These are phyloP conservation scores for Fusarium continuum DNA, from an alignment of 2,329 filamentous ascomycete genomes.

Conservation along the genomic window DNA sequence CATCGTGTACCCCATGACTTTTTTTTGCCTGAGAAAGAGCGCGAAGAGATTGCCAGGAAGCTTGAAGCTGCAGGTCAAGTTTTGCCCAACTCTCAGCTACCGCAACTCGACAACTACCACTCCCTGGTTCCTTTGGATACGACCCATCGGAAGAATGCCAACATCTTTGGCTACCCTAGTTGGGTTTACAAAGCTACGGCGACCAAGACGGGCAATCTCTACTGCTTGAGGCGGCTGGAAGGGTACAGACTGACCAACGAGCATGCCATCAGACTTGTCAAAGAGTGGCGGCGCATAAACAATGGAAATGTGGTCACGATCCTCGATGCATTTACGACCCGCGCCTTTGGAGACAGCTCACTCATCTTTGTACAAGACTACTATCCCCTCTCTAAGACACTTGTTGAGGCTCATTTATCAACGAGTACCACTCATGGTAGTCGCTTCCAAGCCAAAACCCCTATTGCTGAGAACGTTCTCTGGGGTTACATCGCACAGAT, in stretches of 20 bases:
- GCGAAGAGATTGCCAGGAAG: constrained; percentile 91
- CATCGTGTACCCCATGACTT: constrained; percentile 90
- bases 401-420: constrained; percentile 81
- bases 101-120: constrained; percentile 87
- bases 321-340: constrained; percentile 91
- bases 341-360: constrained; percentile 93
- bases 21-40: constrained; percentile 85
- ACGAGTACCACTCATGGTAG: constrained; percentile 51
- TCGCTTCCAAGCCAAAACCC: constrained; percentile 56
- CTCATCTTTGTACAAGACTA: constrained; percentile 95
- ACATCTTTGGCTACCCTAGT: constrained; percentile 85
- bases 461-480: constrained; percentile 75
- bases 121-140: constrained; percentile 90
- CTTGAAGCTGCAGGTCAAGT: constrained; percentile 85
- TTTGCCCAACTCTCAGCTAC: constrained; percentile 79
- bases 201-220: constrained; percentile 87
- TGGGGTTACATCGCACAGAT: constrained; percentile 96
- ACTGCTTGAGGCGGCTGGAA: constrained; percentile 86
- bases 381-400: constrained; percentile 87
- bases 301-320: constrained; percentile 86
- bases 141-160: constrained; percentile 78
- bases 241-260: constrained; percentile 90
- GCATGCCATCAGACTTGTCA: constrained; percentile 84
- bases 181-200: constrained; percentile 97
- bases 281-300: constrained; percentile 87